Percentiles rank a stretch among this genome's conserved stretches.
These are phyloP conservation scores for Plasmodium cynomolgi DNA, from an alignment of 169 alveolate genomes.

Conservation along the genomic window DNA sequence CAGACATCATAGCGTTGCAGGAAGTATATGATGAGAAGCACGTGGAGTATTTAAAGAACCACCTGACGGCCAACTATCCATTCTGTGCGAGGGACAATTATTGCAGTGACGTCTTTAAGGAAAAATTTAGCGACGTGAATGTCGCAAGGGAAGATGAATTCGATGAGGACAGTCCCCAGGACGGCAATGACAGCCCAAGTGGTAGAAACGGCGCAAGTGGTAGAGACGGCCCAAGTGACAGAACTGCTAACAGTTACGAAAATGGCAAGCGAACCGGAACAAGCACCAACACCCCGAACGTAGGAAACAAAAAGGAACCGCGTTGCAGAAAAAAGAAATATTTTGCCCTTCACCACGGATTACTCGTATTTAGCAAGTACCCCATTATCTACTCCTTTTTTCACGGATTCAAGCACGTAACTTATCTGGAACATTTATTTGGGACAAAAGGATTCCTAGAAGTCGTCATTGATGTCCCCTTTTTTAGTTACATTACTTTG, in stretches of 20 bases:
- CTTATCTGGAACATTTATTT: slow-evolving; percentile 88
- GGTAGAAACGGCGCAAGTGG: not conserved
- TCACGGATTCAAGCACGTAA: slow-evolving; percentile 89
- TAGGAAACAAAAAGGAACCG: not conserved
- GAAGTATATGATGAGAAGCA: slow-evolving; percentile 90
- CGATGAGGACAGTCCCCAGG: not conserved
- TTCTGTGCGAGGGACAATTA: slow-evolving; percentile 82
- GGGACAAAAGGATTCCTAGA: slow-evolving; percentile 92
- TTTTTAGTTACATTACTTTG: slow-evolving; percentile 86
- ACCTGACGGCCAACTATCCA: slow-evolving; percentile 86
- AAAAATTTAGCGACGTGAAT: not conserved
- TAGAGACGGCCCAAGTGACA: not conserved
- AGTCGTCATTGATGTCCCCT: slow-evolving; percentile 88
- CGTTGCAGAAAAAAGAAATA: slow-evolving; percentile 17
- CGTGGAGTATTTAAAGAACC: slow-evolving; percentile 85
- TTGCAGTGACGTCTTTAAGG: slow-evolving; percentile 16
- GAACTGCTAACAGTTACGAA: not conserved
- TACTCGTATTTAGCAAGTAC: slow-evolving; percentile 89
- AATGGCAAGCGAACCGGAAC: not conserved
- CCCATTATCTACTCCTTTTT: slow-evolving; percentile 89
- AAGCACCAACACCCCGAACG: not conserved
- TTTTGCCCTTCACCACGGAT: slow-evolving; percentile 88
- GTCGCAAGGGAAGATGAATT: not conserved
- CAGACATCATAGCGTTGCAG: slow-evolving; percentile 92
- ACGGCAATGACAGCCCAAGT: not conserved